Conservation (phyloP, 75 land plant genomes). For the Pinus albicaulis region DNA sequence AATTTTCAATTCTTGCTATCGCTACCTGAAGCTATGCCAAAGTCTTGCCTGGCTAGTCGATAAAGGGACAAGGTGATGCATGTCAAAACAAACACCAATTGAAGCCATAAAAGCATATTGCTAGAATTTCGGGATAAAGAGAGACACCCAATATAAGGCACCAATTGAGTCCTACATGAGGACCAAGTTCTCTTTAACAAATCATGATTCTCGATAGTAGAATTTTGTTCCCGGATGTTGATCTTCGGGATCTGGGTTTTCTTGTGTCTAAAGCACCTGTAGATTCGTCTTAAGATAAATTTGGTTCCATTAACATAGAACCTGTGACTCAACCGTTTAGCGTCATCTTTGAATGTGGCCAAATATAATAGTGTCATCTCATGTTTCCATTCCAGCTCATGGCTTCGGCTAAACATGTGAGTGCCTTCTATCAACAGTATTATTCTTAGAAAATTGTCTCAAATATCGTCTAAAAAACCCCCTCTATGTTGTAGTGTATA, state of each 20-base stretch:
- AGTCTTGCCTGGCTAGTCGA: constrained; percentile 49
- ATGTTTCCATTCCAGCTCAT: constrained; percentile 91
- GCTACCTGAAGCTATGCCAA: constrained; percentile 26
- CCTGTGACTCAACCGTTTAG: constrained; percentile 26
- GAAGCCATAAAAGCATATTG: constrained; percentile 58
- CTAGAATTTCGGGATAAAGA: constrained; percentile 55
- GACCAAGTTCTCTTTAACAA: constrained; percentile 39
- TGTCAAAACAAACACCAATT: constrained; percentile 51
- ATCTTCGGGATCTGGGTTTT: not conserved
- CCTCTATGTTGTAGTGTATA: no score
- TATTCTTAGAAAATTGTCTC: no score
- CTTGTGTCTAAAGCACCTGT: not conserved
- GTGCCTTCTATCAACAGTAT: constrained; percentile 76
- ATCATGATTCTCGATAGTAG: not conserved
- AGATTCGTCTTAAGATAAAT: not conserved
- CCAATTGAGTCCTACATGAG: constrained; percentile 43
- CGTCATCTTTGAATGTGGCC: constrained; percentile 25
- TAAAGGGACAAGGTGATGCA: constrained; percentile 55
- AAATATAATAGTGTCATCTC: constrained; percentile 45
- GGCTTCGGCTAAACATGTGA: constrained; percentile 76
- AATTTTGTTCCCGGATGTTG: not conserved
- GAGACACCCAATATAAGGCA: constrained; percentile 54
- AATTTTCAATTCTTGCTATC: constrained; percentile 26
- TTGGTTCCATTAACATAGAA: constrained; percentile 19
- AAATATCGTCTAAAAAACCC: no score